Conservation (phyloP, 257 asterid genomes). For the Buddleja alternifolia region DNA sequence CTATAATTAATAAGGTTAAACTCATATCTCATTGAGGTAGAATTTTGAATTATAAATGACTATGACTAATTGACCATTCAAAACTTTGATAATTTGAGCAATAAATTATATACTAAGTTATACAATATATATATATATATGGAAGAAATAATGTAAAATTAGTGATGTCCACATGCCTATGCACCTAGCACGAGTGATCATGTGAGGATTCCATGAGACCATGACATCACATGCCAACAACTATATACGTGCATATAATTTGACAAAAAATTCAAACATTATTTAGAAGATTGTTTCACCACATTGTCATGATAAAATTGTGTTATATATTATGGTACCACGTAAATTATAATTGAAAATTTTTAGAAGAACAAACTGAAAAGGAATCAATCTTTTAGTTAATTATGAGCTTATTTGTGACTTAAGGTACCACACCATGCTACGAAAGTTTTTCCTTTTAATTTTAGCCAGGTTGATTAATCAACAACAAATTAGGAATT, state of each 20-base stretch:
- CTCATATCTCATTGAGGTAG: too few relatives aligned
- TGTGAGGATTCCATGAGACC: slow-evolving; percentile 7
- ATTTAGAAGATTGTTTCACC: not conserved
- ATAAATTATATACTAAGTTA: too few relatives aligned
- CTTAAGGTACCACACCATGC: too few relatives aligned
- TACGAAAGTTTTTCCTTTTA: too few relatives aligned
- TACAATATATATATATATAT: too few relatives aligned
- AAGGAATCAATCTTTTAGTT: not conserved
- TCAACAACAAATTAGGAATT: too few relatives aligned
- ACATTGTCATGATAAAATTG: not conserved
- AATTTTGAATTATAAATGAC: too few relatives aligned
- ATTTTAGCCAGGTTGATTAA: too few relatives aligned
- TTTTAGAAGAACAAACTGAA: too few relatives aligned
- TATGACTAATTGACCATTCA: too few relatives aligned
- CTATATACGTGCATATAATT: not conserved
- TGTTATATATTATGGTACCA: not conserved
- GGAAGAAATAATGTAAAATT: not conserved
- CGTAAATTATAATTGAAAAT: not conserved
- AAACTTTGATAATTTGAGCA: too few relatives aligned
- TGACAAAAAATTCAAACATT: slow-evolving; percentile 10
- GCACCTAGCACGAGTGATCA: slow-evolving; percentile 9
- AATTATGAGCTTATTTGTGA: too few relatives aligned
- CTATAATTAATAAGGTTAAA: not conserved
- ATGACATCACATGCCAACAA: slow-evolving; percentile 17
- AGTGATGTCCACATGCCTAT: slow-evolving; percentile 1